These are phyloP conservation scores for Populus hybrid DNA, from an alignment of 441 rosid genomes.

Conservation along the genomic window DNA sequence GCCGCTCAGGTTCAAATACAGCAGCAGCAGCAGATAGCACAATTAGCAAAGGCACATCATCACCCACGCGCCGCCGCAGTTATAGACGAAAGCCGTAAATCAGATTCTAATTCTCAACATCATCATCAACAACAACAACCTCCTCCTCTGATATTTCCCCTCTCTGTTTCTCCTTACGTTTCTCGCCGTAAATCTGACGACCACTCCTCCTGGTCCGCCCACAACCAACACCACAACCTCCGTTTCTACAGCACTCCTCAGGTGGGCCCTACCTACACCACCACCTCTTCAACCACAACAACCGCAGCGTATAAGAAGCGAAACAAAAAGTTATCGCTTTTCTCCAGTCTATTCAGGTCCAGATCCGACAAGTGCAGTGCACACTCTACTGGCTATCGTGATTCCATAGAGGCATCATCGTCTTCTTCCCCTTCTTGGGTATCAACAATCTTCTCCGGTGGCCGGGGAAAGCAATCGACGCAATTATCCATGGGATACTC, in stretches of 20 bases:
- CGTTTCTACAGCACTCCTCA: constrained; percentile 58
- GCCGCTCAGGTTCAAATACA: constrained; percentile 47
- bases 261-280: constrained; percentile 35
- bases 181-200: not conserved
- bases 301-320: constrained; percentile 21
- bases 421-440: constrained; percentile 48
- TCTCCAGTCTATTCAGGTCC: constrained; percentile 50
- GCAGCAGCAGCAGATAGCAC: constrained; percentile 32
- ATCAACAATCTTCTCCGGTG: constrained; percentile 43
- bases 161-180: constrained; percentile 78
- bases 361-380: constrained; percentile 54
- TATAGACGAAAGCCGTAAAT: constrained; percentile 1
- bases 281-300: not conserved
- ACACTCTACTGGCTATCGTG: constrained; percentile 32
- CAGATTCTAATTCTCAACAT: constrained; percentile 20
- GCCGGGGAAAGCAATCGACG: constrained; percentile 24
- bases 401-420: constrained; percentile 30
- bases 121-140: constrained; percentile 14
- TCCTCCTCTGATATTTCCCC: constrained; percentile 52
- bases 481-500: not conserved
- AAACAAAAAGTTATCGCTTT: constrained; percentile 29
- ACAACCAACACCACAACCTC: constrained; percentile 21
- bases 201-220: not conserved
- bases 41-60: constrained; percentile 10
- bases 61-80: constrained; percentile 24